Conservation (phyloP, 2,329 filamentous ascomycete genomes). For the Beauveria brongniartii region DNA sequence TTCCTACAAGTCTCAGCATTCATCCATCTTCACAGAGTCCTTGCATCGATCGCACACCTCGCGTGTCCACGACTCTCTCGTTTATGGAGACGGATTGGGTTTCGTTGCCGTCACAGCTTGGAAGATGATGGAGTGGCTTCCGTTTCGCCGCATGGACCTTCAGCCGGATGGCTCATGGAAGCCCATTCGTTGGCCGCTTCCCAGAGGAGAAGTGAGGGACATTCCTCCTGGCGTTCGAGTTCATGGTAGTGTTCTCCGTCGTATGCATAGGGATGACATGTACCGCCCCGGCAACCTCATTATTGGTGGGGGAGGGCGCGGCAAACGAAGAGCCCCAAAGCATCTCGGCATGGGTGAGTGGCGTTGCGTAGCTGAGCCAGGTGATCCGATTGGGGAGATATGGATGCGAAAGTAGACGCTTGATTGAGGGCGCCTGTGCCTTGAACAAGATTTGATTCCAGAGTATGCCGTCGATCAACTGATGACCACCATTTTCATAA, state of each 20-base stretch:
- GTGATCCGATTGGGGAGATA: constrained; percentile 61
- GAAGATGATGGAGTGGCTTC: constrained; percentile 75
- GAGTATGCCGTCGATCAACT: not conserved
- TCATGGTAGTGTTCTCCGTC: constrained; percentile 65
- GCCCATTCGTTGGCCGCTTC: constrained; percentile 72
- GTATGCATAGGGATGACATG: constrained; percentile 53
- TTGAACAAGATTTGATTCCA: not conserved
- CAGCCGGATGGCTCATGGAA: constrained; percentile 66
- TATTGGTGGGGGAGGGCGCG: constrained; percentile 68
- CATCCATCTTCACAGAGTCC: constrained; percentile 26
- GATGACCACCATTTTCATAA: not conserved
- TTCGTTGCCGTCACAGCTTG: constrained; percentile 53
- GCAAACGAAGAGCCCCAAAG: constrained; percentile 51
- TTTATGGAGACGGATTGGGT: constrained; percentile 52
- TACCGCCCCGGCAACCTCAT: constrained; percentile 78
- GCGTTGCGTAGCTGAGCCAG: constrained; percentile 55
- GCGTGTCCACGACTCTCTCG: constrained; percentile 62
- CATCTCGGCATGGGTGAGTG: constrained; percentile 64
- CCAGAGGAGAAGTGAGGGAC: constrained; percentile 69
- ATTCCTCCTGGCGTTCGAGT: constrained; percentile 63
- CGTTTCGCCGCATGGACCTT: constrained; percentile 74
- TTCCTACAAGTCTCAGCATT: constrained; percentile 30
- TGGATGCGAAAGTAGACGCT: constrained; percentile 40
- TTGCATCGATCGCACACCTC: constrained; percentile 39
- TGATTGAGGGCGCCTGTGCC: not conserved